Conservation (phyloP, 2,329 filamentous ascomycete genomes). For the Aphanocladium album region DNA sequence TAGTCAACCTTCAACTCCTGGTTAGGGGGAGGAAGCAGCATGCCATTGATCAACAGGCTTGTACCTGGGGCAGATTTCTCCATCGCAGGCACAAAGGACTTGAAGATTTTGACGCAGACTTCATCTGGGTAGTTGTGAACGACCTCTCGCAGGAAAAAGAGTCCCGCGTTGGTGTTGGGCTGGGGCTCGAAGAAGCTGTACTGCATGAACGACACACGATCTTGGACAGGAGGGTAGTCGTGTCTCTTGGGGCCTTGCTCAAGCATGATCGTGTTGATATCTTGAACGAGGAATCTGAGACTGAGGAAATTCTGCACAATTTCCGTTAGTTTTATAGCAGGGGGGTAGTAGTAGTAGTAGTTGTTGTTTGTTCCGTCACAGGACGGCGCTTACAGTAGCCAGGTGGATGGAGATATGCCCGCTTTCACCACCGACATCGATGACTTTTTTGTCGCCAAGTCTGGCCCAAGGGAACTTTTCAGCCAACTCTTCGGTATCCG, state of each 20-base stretch:
- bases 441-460: slow-evolving; percentile 17
- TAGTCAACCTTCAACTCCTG: slow-evolving; percentile 12
- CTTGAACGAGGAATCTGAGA: slow-evolving; percentile 23
- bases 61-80: slow-evolving; percentile 18
- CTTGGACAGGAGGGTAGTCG: slow-evolving; percentile 10
- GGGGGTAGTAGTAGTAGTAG: not conserved
- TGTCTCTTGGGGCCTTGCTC: slow-evolving; percentile 14
- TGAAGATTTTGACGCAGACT: slow-evolving; percentile 22
- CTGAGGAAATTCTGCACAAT: slow-evolving; percentile 15
- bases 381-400: not conserved
- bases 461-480: slow-evolving; percentile 18
- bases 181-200: slow-evolving; percentile 25
- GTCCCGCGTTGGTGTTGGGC: slow-evolving; percentile 15
- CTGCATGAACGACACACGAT: slow-evolving; percentile 18
- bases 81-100: slow-evolving; percentile 20
- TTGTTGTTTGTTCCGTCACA: no score
- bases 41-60: slow-evolving; percentile 22
- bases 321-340: not conserved
- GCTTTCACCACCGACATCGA: slow-evolving; percentile 24
- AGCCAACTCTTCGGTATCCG: slow-evolving; percentile 14
- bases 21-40: slow-evolving; percentile 16
- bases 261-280: slow-evolving; percentile 18
- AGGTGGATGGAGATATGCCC: slow-evolving; percentile 18
- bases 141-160: slow-evolving; percentile 22
- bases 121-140: slow-evolving; percentile 21